These are phyloP conservation scores for Microdochium nivale DNA, from an alignment of 2,329 filamentous ascomycete genomes.

Conservation along the genomic window DNA sequence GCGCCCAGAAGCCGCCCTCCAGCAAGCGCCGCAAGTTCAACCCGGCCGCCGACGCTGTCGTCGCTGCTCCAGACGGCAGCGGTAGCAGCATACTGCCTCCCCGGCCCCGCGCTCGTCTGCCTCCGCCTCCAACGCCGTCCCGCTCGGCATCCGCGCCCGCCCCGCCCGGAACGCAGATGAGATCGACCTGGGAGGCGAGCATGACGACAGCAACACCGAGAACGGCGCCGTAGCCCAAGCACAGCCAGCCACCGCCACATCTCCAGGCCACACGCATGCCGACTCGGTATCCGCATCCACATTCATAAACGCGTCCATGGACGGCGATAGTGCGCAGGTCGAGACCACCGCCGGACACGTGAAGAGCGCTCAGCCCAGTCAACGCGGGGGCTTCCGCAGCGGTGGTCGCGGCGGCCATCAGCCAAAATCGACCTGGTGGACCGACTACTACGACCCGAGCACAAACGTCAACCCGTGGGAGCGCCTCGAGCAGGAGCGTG, in stretches of 20 bases:
- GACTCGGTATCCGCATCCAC: neutral
- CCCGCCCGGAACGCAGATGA: slow-evolving; percentile 32
- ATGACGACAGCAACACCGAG: slow-evolving; percentile 26
- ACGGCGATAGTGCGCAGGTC: too few relatives aligned
- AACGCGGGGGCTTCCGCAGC: slow-evolving; percentile 10
- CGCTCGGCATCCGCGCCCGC: slow-evolving; percentile 25
- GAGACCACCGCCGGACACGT: neutral
- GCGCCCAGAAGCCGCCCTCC: slow-evolving; percentile 38
- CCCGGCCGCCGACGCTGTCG: slow-evolving; percentile 40
- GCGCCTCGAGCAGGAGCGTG: slow-evolving; percentile 37
- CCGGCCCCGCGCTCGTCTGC: slow-evolving; percentile 14
- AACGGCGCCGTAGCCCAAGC: slow-evolving; percentile 6
- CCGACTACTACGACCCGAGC: slow-evolving; percentile 59
- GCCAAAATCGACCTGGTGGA: slow-evolving; percentile 38
- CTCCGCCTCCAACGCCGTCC: slow-evolving; percentile 25
- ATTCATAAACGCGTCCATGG: neutral
- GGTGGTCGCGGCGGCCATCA: slow-evolving; percentile 32
- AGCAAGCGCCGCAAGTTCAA: slow-evolving; percentile 61
- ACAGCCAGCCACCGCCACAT: slow-evolving; percentile 1
- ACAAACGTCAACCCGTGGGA: slow-evolving; percentile 71
- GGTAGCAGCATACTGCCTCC: slow-evolving; percentile 6
- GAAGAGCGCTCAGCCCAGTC: neutral
- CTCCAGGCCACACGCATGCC: neutral
- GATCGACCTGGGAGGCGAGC: slow-evolving; percentile 32
- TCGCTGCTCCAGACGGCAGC: slow-evolving; percentile 13